These are phyloP conservation scores for Colletotrichum lentis DNA, from an alignment of 2,329 filamentous ascomycete genomes.

Conservation along the genomic window DNA sequence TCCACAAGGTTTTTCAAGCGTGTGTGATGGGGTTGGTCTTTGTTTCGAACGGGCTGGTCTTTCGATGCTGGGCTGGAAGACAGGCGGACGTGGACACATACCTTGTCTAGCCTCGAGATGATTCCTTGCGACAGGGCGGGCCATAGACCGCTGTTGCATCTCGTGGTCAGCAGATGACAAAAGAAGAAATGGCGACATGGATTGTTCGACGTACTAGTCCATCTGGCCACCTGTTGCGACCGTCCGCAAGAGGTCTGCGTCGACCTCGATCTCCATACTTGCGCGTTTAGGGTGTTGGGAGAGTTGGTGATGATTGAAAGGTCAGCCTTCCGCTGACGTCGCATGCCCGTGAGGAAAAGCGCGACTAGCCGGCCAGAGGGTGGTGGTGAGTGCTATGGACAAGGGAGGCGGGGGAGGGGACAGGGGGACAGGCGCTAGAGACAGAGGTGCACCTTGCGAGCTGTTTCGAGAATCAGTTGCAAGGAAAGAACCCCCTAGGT, in stretches of 20 bases:
- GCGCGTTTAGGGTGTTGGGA: constrained; percentile 1
- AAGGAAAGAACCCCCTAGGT: not conserved
- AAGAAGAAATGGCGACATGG: constrained; percentile 21
- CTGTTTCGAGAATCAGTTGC: not conserved
- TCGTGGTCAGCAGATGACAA: constrained; percentile 40
- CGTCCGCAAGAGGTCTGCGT: constrained; percentile 57
- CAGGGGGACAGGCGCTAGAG: constrained; percentile 9
- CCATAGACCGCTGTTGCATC: constrained; percentile 69
- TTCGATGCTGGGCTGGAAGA: not conserved
- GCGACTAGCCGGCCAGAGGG: constrained; percentile 10
- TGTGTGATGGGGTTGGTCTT: constrained; percentile 46
- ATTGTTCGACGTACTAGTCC: constrained; percentile 59
- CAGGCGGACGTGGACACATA: constrained; percentile 42
- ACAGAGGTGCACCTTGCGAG: not conserved
- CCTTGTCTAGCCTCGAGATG: constrained; percentile 72
- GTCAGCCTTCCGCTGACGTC: constrained; percentile 30
- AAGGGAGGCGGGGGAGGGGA: too few relatives aligned
- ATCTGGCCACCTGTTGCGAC: constrained; percentile 62
- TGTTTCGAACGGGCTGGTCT: not conserved
- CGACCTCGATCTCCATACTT: constrained; percentile 65
- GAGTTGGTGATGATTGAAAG: constrained; percentile 12
- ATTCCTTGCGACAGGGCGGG: constrained; percentile 71
- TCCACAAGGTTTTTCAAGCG: constrained; percentile 45
- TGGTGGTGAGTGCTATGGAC: not conserved
- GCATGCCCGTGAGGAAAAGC: constrained; percentile 23